phyloP scores from a whole-genome alignment of 441 rosid species.

The Flueggea neowawraea region DNA sequence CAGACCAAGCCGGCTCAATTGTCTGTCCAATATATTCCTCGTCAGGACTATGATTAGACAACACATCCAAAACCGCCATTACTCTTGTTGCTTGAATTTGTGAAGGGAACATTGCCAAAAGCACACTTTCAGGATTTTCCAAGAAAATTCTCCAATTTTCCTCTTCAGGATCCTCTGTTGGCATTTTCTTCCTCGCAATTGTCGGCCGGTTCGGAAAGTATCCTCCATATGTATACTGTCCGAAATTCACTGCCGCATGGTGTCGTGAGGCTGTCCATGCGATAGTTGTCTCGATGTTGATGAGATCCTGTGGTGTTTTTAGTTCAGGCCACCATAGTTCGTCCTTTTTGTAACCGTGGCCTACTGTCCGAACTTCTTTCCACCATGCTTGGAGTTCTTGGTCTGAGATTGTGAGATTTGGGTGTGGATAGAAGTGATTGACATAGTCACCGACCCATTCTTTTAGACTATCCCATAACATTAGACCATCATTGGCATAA shows the following conservation, averaged over 20 bases:
- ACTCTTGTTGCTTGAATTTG: constrained; percentile 54
- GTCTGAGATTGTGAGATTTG: constrained; percentile 22
- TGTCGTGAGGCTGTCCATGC: constrained; percentile 57
- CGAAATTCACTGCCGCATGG: constrained; percentile 61
- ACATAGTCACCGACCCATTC: constrained; percentile 59
- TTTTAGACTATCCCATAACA: constrained; percentile 51
- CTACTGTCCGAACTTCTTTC: constrained; percentile 41
- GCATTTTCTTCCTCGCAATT: constrained; percentile 48
- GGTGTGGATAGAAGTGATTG: constrained; percentile 45
- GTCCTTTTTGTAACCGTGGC: constrained; percentile 52
- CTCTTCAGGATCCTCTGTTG: constrained; percentile 37
- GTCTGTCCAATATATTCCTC: constrained; percentile 71
- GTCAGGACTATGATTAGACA: constrained; percentile 65
- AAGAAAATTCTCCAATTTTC: constrained; percentile 33
- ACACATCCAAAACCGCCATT: constrained; percentile 52
- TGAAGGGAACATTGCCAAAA: constrained; percentile 51
- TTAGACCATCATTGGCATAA: constrained; percentile 56
- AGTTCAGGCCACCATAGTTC: constrained; percentile 53
- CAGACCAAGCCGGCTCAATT: constrained; percentile 45
- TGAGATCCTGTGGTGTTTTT: constrained; percentile 37
- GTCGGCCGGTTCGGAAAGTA: constrained; percentile 81
- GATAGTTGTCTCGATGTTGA: constrained; percentile 42
- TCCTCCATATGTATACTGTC: constrained; percentile 62
- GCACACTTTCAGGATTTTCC: constrained; percentile 32
- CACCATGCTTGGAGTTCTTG: constrained; percentile 53